phyloP scores from a whole-genome alignment of 2,329 filamentous ascomycete genomes.

The Cordyceps militaris region DNA sequence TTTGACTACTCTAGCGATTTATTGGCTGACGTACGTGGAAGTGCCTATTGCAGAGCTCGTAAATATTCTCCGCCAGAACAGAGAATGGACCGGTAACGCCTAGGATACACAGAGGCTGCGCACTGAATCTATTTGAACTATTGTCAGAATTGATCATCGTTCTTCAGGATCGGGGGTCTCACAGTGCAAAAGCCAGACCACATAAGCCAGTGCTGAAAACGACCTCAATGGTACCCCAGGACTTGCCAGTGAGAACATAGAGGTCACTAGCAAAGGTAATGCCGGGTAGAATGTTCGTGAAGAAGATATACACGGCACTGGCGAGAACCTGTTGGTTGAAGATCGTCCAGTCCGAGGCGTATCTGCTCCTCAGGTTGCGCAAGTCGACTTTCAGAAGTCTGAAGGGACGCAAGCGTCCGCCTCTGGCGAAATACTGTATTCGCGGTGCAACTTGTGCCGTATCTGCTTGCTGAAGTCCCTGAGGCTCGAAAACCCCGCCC shows the following conservation, averaged over 20 bases:
- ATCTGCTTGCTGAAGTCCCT: neutral
- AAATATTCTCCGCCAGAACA: constrained; percentile 60
- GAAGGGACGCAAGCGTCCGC: constrained; percentile 43
- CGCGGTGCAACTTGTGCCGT: neutral
- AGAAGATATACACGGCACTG: constrained; percentile 59
- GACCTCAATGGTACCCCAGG: constrained; percentile 61
- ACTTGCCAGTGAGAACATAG: constrained; percentile 53
- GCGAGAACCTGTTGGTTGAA: constrained; percentile 60
- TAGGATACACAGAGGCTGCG: constrained; percentile 58
- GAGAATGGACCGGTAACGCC: constrained; percentile 61
- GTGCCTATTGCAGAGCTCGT: constrained; percentile 45
- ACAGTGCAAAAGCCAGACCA: constrained; percentile 56
- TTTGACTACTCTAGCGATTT: neutral
- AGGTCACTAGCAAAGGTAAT: constrained; percentile 62
- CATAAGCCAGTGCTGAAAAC: constrained; percentile 60
- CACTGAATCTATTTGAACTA: constrained; percentile 35
- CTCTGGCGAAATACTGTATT: constrained; percentile 23
- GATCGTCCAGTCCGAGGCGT: constrained; percentile 45
- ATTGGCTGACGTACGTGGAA: constrained; percentile 40
- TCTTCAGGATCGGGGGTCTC: constrained; percentile 16
- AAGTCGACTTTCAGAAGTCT: constrained; percentile 45
- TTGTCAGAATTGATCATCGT: neutral
- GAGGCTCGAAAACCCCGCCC: neutral
- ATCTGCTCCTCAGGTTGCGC: constrained; percentile 38
- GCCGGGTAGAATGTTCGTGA: constrained; percentile 58